phyloP scores from a whole-genome alignment of 352 stramenopile species.

The Globisporangium iwayamae region DNA sequence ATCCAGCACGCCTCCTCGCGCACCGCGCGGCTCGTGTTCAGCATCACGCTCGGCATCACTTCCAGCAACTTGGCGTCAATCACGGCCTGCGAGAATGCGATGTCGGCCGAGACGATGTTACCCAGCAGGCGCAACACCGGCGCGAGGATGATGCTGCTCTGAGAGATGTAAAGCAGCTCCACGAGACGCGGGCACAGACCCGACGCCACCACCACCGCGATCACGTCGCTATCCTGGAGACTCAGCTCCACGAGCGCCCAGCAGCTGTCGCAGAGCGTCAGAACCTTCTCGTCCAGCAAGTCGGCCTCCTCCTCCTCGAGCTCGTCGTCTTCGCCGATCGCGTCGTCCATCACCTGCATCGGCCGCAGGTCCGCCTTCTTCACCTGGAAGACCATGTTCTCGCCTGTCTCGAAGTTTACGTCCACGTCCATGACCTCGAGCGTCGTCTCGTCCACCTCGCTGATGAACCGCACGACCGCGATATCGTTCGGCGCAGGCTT shows the following conservation, averaged over 20 bases:
- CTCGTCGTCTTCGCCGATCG: conserved; percentile 74
- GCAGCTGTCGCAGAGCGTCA: conserved; percentile 85
- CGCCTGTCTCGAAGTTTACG: conserved; percentile 85
- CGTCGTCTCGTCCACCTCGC: conserved; percentile 63
- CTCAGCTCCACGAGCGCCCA: conserved; percentile 84
- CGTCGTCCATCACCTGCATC: conserved; percentile 81
- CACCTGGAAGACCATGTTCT: conserved; percentile 78
- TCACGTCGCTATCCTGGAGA: conserved; percentile 61
- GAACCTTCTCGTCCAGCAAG: conserved; percentile 75
- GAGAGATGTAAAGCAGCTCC: conserved; percentile 79
- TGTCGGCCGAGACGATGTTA: conserved; percentile 82
- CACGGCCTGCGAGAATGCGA: conserved; percentile 67
- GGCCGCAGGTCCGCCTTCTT: conserved; percentile 55
- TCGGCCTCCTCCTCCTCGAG: conserved; percentile 67
- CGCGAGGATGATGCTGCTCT: conserved; percentile 79
- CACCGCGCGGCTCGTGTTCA: conserved; percentile 71
- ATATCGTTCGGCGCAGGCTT: conserved; percentile 83
- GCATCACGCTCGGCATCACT: conserved; percentile 82
- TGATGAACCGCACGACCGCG: conserved; percentile 77
- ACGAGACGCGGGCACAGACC: conserved; percentile 73
- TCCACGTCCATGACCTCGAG: conserved; percentile 87
- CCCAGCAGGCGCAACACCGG: conserved; percentile 72
- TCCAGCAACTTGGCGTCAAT: conserved; percentile 76
- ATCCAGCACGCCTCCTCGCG: conserved; percentile 87
- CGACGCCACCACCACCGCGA: conserved; percentile 52